Evolutionary conservation across 768 basidiomycete species (phyloP).

Genomic region (Mycena galericulata): DNA sequence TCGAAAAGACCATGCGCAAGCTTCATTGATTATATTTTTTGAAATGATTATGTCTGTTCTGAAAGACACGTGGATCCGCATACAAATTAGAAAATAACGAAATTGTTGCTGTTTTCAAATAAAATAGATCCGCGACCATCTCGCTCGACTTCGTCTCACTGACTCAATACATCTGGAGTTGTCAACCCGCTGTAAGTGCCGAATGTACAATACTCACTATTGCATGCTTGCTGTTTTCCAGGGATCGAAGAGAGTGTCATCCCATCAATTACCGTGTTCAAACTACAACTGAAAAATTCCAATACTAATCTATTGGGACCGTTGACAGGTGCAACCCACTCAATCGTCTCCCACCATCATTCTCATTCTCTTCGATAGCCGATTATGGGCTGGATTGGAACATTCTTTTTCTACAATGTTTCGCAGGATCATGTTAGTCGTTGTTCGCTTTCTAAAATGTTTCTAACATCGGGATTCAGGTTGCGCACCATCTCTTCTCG

Average conservation of each 20-base stretch:
- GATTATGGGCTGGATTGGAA: constrained; percentile 64
- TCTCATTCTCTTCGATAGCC: constrained; percentile 2
- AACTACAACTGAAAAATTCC: constrained; percentile 4
- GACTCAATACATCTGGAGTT: neutral
- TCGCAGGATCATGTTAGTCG: constrained; percentile 19
- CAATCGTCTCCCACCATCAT: neutral
- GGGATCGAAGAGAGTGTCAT: constrained; percentile 48
- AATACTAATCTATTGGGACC: constrained; percentile 70
- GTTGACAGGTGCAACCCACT: constrained; percentile 50
- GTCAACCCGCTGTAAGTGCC: constrained; percentile 48
- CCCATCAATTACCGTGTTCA: constrained; percentile 49
- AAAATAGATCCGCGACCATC: no score
- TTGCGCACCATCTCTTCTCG: constrained; percentile 72
- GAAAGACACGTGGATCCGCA: no score
- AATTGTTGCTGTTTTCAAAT: no score
- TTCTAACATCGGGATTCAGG: constrained; percentile 52
- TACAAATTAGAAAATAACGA: no score
- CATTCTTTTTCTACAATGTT: constrained; percentile 55
- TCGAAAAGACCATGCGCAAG: no score
- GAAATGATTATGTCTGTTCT: no score
- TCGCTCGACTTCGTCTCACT: neutral
- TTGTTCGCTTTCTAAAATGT: constrained; percentile 41
- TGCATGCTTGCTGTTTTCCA: neutral
- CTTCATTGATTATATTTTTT: no score
- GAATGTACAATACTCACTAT: neutral